A percentile compares a stretch with the other conserved stretches of the same genome.
These are phyloP conservation scores for Plasmodium adleri DNA, from an alignment of 169 alveolate species.

Conservation along the genomic window DNA sequence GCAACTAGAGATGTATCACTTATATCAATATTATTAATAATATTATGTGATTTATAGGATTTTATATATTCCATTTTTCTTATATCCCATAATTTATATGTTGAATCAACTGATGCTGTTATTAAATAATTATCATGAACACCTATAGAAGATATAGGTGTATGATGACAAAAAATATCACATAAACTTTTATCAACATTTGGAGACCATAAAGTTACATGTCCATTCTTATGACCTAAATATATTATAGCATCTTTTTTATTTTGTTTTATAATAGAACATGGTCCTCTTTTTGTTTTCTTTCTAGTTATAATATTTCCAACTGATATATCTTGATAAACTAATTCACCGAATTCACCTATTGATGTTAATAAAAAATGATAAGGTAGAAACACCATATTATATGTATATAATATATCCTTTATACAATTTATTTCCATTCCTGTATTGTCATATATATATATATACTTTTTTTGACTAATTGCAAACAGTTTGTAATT, in stretches of 20 bases:
- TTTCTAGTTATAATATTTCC: slow-evolving; percentile 94
- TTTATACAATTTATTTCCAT: slow-evolving; percentile 94
- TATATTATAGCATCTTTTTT: slow-evolving; percentile 92
- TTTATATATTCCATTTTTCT: slow-evolving; percentile 86
- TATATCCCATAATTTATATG: slow-evolving; percentile 95
- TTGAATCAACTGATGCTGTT: slow-evolving; percentile 85
- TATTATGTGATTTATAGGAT: slow-evolving; percentile 35
- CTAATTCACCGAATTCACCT: slow-evolving; percentile 94
- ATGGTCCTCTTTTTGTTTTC: slow-evolving; percentile 93
- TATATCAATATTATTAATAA: slow-evolving; percentile 55
- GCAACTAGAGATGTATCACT: slow-evolving; percentile 76
- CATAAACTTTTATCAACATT: slow-evolving; percentile 86
- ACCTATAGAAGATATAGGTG: slow-evolving; percentile 81
- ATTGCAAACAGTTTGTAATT: slow-evolving; percentile 95
- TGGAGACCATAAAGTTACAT: slow-evolving; percentile 96
- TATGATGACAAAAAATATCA: slow-evolving; percentile 80
- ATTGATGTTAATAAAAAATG: slow-evolving; percentile 93
- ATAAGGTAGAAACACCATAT: slow-evolving; percentile 94
- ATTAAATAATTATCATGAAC: slow-evolving; percentile 79
- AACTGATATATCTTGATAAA: slow-evolving; percentile 94
- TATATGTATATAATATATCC: slow-evolving; percentile 87
- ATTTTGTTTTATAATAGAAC: slow-evolving; percentile 91
- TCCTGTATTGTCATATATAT: slow-evolving; percentile 95
- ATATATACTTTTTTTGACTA: slow-evolving; percentile 93
- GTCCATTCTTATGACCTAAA: slow-evolving; percentile 95